Conservation (phyloP, 768 basidiomycete genomes). For the Neoboletus brunneissimus region DNA sequence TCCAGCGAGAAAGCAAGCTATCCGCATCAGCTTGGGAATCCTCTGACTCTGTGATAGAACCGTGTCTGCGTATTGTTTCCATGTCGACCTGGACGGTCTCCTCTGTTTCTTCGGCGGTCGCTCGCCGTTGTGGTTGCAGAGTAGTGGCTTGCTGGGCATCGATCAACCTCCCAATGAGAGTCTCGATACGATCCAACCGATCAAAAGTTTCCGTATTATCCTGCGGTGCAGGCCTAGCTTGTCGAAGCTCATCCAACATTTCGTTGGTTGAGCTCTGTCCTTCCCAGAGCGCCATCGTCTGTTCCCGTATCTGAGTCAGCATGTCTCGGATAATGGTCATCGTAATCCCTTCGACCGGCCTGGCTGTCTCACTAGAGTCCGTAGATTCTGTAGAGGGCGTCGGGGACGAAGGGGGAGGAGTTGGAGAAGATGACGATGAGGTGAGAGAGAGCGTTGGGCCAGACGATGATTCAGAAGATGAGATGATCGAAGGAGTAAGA, state of each 20-base stretch:
- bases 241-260: constrained; percentile 60
- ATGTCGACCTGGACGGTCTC: constrained; percentile 19
- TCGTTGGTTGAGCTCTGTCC: constrained; percentile 60
- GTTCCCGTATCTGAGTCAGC: constrained; percentile 56
- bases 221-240: constrained; percentile 38
- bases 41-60: constrained; percentile 33
- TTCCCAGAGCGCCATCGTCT: constrained; percentile 57
- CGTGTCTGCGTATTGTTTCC: constrained; percentile 12
- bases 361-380: constrained; percentile 37
- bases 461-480: constrained; percentile 34
- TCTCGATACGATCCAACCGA: constrained; percentile 28
- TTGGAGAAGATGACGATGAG: constrained; percentile 34
- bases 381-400: constrained; percentile 30
- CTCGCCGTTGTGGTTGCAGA: constrained; percentile 1
- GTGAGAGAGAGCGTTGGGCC: constrained; percentile 40
- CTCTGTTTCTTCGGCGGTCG: constrained; percentile 6
- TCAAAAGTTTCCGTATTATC: constrained; percentile 41
- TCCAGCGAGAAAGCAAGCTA: constrained; percentile 28
- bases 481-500: constrained; percentile 33
- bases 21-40: constrained; percentile 28
- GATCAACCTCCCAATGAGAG: constrained; percentile 17
- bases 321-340: constrained; percentile 50
- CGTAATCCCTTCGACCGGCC: constrained; percentile 33
- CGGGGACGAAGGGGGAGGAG: constrained; percentile 37
- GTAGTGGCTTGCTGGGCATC: constrained; percentile 1